These are phyloP conservation scores for Phytopythium sindhum DNA, from an alignment of 352 stramenopile species.

Conservation along the genomic window DNA sequence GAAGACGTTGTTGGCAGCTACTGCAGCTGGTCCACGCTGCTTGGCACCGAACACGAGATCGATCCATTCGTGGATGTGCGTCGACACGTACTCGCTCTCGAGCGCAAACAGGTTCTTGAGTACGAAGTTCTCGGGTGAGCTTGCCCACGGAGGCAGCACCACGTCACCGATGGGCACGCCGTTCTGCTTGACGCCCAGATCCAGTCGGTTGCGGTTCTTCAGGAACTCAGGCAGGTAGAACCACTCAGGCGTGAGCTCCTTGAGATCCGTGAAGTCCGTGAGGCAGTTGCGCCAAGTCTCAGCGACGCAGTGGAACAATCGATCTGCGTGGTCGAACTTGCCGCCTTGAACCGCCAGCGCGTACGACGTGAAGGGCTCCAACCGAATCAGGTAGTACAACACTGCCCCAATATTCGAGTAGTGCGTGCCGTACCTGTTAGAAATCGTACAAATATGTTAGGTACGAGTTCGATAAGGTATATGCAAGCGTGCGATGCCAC, in stretches of 20 bases:
- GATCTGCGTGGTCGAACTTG: conserved; percentile 92
- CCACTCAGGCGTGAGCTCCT: conserved; percentile 94
- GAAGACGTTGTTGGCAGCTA: conserved; percentile 96
- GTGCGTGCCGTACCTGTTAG: conserved; percentile 78
- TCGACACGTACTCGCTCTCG: conserved; percentile 84
- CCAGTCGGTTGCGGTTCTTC: conserved; percentile 82
- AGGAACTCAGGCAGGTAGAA: conserved; percentile 92
- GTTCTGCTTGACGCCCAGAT: conserved; percentile 81
- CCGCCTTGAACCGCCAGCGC: conserved; percentile 94
- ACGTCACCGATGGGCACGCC: conserved; percentile 91
- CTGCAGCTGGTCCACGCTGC: conserved; percentile 75
- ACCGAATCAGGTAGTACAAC: conserved; percentile 97
- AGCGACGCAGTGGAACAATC: conserved; percentile 89
- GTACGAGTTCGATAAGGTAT: not conserved
- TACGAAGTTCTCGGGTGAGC: conserved; percentile 79
- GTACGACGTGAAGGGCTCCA: conserved; percentile 98
- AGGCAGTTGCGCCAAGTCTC: conserved; percentile 90
- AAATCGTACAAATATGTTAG: not conserved
- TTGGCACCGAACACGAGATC: conserved; percentile 80
- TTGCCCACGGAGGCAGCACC: conserved; percentile 89
- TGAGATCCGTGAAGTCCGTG: conserved; percentile 89
- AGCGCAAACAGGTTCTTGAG: conserved; percentile 82
- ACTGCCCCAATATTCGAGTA: conserved; percentile 95
- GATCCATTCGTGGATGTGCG: conserved; percentile 88
- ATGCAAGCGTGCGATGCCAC: conserved; percentile 9